phyloP scores from a whole-genome alignment of 129 eudicot species.

The Ambrosia trifida region DNA sequence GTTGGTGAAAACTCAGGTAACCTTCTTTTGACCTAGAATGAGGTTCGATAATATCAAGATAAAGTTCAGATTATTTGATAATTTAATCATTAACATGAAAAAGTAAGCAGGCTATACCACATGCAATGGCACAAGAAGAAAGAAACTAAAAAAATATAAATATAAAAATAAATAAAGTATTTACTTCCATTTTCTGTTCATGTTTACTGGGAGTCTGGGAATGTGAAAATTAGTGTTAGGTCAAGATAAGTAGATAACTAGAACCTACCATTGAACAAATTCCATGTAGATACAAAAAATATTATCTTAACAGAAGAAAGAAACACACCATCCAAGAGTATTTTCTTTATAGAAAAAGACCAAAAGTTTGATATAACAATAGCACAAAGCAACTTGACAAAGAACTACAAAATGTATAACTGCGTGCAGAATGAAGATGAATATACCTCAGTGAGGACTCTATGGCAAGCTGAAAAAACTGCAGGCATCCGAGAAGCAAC shows the following conservation, averaged over 20 bases:
- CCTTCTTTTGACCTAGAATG: conserved; percentile 73
- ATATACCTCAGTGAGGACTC: conserved; percentile 79
- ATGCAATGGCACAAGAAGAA: not conserved
- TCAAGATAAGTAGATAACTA: conserved; percentile 3
- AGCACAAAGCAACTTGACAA: conserved; percentile 8
- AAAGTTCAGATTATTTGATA: not conserved
- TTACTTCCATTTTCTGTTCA: not conserved
- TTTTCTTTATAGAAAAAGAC: conserved; percentile 1
- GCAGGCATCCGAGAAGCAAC: conserved; percentile 98
- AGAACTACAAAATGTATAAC: not conserved
- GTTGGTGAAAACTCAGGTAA: conserved; percentile 75
- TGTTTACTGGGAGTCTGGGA: conserved; percentile 18
- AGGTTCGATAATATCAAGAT: not conserved
- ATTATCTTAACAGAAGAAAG: not conserved
- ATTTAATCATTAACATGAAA: not conserved
- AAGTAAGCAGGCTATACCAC: not conserved
- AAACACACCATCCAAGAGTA: conserved; percentile 1
- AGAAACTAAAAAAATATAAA: not conserved
- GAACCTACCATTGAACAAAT: not conserved
- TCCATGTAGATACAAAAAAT: conserved; percentile 14
- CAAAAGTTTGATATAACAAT: not conserved
- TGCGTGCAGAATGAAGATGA: not conserved
- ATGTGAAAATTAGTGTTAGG: conserved; percentile 2
- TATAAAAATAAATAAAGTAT: no score
- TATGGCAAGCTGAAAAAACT: conserved; percentile 75